These are phyloP conservation scores for Trypanosoma scelopori DNA, from an alignment of 208 protist species.

Conservation along the genomic window DNA sequence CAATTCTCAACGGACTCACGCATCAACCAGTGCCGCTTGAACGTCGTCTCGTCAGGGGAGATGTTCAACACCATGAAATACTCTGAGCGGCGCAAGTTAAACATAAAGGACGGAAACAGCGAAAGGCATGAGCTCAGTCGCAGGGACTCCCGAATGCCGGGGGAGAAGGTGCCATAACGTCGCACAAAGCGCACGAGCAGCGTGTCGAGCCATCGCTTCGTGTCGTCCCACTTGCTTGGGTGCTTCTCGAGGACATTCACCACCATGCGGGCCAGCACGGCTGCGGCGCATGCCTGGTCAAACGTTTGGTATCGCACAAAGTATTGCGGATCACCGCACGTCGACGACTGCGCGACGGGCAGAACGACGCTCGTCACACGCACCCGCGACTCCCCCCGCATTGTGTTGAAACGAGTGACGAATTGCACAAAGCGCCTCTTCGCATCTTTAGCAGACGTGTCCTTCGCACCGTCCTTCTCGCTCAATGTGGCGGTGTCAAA, in stretches of 20 bases:
- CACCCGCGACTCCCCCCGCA: slow-evolving; percentile 72
- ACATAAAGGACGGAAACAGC: slow-evolving; percentile 99
- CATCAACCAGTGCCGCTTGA: slow-evolving; percentile 96
- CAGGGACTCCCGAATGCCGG: slow-evolving; percentile 86
- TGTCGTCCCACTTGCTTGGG: slow-evolving; percentile 83
- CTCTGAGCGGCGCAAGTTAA: slow-evolving; percentile 97
- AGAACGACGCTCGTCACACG: slow-evolving; percentile 86
- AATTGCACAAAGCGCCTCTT: slow-evolving; percentile 92
- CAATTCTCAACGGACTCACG: slow-evolving; percentile 94
- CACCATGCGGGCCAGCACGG: slow-evolving; percentile 75
- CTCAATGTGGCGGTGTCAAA: slow-evolving; percentile 80
- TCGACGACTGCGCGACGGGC: slow-evolving; percentile 48
- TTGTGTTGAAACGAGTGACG: slow-evolving; percentile 92
- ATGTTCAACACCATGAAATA: slow-evolving; percentile 98
- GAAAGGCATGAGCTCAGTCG: slow-evolving; percentile 89
- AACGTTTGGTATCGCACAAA: slow-evolving; percentile 75
- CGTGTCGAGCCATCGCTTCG: slow-evolving; percentile 98
- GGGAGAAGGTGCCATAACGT: slow-evolving; percentile 92
- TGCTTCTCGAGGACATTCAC: slow-evolving; percentile 69
- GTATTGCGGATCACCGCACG: slow-evolving; percentile 39
- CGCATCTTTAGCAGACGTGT: background rate
- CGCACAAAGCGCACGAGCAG: slow-evolving; percentile 96
- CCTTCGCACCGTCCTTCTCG: slow-evolving; percentile 9
- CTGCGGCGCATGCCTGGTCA: slow-evolving; percentile 94
- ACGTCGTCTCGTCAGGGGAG: slow-evolving; percentile 97